These are phyloP conservation scores for Phyllosticta paracitricarpa DNA, from an alignment of 2,329 filamentous ascomycete species.

Conservation along the genomic window DNA sequence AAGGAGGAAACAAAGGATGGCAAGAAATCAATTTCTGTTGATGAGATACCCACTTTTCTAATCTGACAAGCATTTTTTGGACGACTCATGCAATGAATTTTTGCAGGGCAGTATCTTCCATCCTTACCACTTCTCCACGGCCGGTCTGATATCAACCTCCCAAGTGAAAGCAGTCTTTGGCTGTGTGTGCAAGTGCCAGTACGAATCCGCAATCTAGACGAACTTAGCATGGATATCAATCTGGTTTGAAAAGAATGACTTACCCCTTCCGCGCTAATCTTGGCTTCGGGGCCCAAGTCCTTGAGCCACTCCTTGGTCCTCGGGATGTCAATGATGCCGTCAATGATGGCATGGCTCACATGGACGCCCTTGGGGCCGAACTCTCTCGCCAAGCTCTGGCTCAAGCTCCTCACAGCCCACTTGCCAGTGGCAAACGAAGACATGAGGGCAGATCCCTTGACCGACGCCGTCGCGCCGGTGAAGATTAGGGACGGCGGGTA, in stretches of 20 bases:
- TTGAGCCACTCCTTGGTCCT: constrained; percentile 52
- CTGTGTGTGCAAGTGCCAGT: constrained; percentile 78
- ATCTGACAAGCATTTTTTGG: constrained; percentile 20
- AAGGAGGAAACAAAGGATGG: constrained; percentile 16
- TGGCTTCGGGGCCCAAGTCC: constrained; percentile 49
- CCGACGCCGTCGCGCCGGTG: constrained; percentile 74
- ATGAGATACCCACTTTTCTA: constrained; percentile 37
- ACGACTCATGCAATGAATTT: not conserved
- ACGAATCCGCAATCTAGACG: constrained; percentile 68
- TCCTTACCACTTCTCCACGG: constrained; percentile 68
- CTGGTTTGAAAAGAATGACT: constrained; percentile 25
- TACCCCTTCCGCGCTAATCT: constrained; percentile 66
- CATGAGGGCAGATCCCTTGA: constrained; percentile 62
- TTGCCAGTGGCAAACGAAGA: constrained; percentile 68
- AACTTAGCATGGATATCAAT: constrained; percentile 10
- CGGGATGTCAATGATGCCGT: constrained; percentile 77
- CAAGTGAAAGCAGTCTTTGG: constrained; percentile 69
- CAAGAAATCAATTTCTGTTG: constrained; percentile 19
- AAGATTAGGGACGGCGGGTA: constrained; percentile 73
- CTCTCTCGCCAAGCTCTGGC: constrained; percentile 68
- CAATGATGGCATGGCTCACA: constrained; percentile 71
- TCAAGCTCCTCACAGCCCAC: constrained; percentile 65
- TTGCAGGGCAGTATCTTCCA: not conserved
- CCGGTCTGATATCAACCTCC: constrained; percentile 71
- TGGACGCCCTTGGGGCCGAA: constrained; percentile 80